Percentiles rank a stretch among this genome's conserved stretches.
phyloP scores from a whole-genome alignment of 2,329 filamentous ascomycete genomes.

The Sporothrix brasiliensis region DNA sequence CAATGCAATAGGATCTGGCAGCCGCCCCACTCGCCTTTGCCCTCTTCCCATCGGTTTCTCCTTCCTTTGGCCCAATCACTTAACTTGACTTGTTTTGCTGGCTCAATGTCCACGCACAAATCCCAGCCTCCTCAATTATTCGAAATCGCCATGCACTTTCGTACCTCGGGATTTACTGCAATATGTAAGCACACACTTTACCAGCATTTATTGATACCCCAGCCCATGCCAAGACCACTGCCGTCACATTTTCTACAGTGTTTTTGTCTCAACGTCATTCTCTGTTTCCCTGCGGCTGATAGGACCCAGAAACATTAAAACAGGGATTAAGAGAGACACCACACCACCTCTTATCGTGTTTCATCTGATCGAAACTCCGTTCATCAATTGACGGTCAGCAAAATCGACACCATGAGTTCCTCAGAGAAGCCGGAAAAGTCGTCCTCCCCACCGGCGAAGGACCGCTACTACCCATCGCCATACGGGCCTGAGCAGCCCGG shows the following conservation, averaged over 20 bases:
- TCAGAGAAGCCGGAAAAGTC: constrained; percentile 16
- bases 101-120: neutral
- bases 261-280: constrained; percentile 10
- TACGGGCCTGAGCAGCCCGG: constrained; percentile 25
- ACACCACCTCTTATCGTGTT: neutral
- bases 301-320: neutral
- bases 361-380: neutral
- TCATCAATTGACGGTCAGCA: neutral
- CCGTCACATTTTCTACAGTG: neutral
- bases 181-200: neutral
- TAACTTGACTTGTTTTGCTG: neutral
- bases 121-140: constrained; percentile 23
- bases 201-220: neutral
- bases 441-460: constrained; percentile 10
- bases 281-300: neutral
- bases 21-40: constrained; percentile 13
- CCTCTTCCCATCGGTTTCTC: constrained; percentile 3
- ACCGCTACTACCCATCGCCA: constrained; percentile 7
- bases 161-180: neutral
- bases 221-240: constrained; percentile 2
- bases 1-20: neutral
- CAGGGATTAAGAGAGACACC: neutral
- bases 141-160: neutral
- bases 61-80: constrained; percentile 6
- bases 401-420: constrained; percentile 1